Evolutionary conservation across 805 yeast genomes (phyloP), one percentile per base, ranked within the genome.

Genomic region (Lachancea lanzarotensis): DNA sequence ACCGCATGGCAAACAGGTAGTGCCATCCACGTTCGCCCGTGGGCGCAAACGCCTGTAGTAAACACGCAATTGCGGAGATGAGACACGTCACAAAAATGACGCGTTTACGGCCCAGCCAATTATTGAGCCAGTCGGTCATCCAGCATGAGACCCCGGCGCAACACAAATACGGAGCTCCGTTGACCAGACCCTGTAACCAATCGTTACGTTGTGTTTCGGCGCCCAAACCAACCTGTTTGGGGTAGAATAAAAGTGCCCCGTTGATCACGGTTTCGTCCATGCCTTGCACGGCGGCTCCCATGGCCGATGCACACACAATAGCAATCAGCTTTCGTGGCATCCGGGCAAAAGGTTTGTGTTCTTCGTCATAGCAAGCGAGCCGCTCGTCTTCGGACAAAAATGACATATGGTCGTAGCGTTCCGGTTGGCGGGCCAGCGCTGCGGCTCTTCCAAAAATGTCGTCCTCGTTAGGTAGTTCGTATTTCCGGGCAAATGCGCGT

Each of bases 261-360:
- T 81, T 82, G 48, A 82, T 76, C 18, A 83, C 87, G 4, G 85
- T 70, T 61, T 83, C 87, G 64, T 83, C 89, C 81, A 83, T 82
- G 62, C 90, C 89, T 61, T 82, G 88, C 34, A 82, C 83, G 17
- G 84, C 84, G 17, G 89, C 90, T 42, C 85, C 83, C 76, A 82
- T 73, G 1, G 88, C 81, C n/a, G 83, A 79, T 52, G 81, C 73
- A 12, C 79, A 72, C 44, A 82, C 77, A 45, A 82, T 76, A 47
- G 69, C 76, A 49, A 75, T 60, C 53, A 82, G 67, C 47, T 72
- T 76, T 9, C 55, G 51, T 18, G 68, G 68, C 47, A 66, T 59
- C 11, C 55, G 50, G 33, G 60, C 61, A 78, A 73, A 76, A 15
- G 73, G 75, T 36, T 70, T 73, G 26, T 69, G 61, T 20, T 55